Conservation (phyloP, 805 yeast genomes). For the Saturnispora zaruensis region DNA sequence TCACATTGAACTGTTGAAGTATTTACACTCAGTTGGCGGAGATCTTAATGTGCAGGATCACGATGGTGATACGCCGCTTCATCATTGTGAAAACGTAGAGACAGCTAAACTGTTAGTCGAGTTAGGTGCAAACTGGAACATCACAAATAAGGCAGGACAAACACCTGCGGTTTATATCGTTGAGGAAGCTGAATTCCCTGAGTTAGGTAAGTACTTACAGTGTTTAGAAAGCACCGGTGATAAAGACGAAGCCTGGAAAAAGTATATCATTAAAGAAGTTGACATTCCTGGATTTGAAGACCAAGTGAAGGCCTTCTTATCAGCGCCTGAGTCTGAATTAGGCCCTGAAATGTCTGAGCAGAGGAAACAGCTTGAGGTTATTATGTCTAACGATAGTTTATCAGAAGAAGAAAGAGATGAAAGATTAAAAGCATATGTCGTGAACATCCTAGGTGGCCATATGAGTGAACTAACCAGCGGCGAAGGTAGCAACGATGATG, state of each 20-base stretch:
- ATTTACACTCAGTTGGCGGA: slow-evolving; percentile 55
- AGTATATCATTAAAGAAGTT: slow-evolving; percentile 9
- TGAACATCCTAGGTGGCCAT: slow-evolving; percentile 51
- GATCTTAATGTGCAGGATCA: slow-evolving; percentile 72
- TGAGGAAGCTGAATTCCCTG: slow-evolving; percentile 83
- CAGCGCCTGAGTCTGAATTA: slow-evolving; percentile 31
- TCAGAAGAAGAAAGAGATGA: slow-evolving; percentile 78
- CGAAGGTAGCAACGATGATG: slow-evolving; percentile 4
- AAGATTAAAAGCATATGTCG: slow-evolving; percentile 58
- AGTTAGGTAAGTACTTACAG: slow-evolving; percentile 53
- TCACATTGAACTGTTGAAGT: slow-evolving; percentile 56
- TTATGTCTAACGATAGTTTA: slow-evolving; percentile 32
- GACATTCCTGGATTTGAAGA: slow-evolving; percentile 30
- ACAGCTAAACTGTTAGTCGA: slow-evolving; percentile 61
- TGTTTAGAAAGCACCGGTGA: slow-evolving; percentile 7
- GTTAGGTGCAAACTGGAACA: slow-evolving; percentile 54
- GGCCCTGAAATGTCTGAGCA: slow-evolving; percentile 42
- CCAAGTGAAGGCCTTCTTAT: slow-evolving; percentile 48
- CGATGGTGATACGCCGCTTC: slow-evolving; percentile 95
- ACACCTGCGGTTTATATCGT: slow-evolving; percentile 68
- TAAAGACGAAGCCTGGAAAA: not conserved
- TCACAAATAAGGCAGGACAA: slow-evolving; percentile 63
- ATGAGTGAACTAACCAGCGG: slow-evolving; percentile 18
- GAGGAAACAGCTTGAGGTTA: slow-evolving; percentile 56
- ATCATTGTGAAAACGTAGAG: slow-evolving; percentile 67